Percentiles rank a stretch among this genome's conserved stretches.
Evolutionary conservation across 345 rosid genomes (phyloP).

Genomic region (Populus simonii): DNA sequence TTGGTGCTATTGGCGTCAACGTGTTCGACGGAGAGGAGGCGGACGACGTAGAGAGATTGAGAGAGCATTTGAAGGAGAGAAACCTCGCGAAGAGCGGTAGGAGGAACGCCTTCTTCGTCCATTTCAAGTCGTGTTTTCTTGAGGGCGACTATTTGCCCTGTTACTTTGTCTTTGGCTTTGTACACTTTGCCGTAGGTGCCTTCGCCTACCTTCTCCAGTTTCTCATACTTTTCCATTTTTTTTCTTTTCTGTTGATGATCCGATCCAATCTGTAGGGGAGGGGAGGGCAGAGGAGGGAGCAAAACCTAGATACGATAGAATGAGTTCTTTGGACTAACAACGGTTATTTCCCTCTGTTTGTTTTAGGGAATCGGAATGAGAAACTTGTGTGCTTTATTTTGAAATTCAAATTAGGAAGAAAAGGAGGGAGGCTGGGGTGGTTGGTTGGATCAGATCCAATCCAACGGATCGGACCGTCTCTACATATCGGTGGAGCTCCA

Average conservation of each 20-base stretch:
- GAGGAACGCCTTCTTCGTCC: constrained; percentile 98
- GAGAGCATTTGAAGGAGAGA: constrained; percentile 93
- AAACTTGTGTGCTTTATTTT: background rate
- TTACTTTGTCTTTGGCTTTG: constrained; percentile 80
- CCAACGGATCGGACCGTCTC: background rate
- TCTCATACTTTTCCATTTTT: constrained; percentile 90
- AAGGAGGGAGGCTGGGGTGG: background rate
- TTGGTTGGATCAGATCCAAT: background rate
- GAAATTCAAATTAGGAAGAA: background rate
- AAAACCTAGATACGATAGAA: background rate
- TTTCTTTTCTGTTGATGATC: background rate
- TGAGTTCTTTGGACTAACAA: background rate
- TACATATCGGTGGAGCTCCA: background rate
- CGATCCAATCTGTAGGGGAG: too few species aligned
- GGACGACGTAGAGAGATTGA: constrained; percentile 79
- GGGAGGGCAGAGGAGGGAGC: too few species aligned
- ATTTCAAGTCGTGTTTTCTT: constrained; percentile 90
- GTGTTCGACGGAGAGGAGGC: constrained; percentile 88
- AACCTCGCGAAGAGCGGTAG: constrained; percentile 92
- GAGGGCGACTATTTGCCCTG: constrained; percentile 79
- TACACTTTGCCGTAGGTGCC: constrained; percentile 95
- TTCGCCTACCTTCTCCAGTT: constrained; percentile 94
- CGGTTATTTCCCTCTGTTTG: background rate
- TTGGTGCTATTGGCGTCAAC: constrained; percentile 37
- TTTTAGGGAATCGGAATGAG: background rate